phyloP scores from a whole-genome alignment of 2,329 filamentous ascomycete species.

The Sphaceloma murrayae region DNA sequence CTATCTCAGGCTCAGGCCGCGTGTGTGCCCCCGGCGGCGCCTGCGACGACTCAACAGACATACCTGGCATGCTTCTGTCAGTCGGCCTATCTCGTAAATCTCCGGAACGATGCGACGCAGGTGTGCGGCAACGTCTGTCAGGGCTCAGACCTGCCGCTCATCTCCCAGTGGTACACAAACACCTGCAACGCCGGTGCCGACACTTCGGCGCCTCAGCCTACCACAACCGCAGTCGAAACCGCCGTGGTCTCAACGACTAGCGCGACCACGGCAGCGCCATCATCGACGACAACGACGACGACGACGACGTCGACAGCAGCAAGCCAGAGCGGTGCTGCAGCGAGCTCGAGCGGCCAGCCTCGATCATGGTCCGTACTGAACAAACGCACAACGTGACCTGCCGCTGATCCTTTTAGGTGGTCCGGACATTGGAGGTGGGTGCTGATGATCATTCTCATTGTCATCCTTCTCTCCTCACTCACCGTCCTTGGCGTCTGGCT shows the following conservation, averaged over 20 bases:
- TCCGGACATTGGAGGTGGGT: constrained; percentile 68
- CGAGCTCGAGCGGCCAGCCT: constrained; percentile 19
- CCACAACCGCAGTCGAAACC: constrained; percentile 17
- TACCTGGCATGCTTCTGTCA: constrained; percentile 68
- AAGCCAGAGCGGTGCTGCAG: constrained; percentile 17
- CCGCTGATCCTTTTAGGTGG: constrained; percentile 43
- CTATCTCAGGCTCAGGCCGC: constrained; percentile 55
- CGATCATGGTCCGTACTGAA: constrained; percentile 21
- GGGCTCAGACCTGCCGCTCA: constrained; percentile 43
- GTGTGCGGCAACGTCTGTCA: constrained; percentile 50
- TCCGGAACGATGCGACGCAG: constrained; percentile 47
- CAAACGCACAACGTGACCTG: neutral
- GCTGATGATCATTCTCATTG: constrained; percentile 66
- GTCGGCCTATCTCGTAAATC: constrained; percentile 48
- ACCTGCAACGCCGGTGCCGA: constrained; percentile 49
- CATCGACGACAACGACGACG: neutral
- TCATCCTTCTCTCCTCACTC: constrained; percentile 57
- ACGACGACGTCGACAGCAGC: constrained; percentile 8
- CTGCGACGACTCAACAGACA: constrained; percentile 40
- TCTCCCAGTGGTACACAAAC: constrained; percentile 61
- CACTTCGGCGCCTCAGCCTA: constrained; percentile 24
- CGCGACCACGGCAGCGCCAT: constrained; percentile 2
- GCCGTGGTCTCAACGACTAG: no score
- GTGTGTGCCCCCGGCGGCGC: constrained; percentile 53
- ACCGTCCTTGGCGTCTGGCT: constrained; percentile 61